Percentiles rank a stretch among this genome's conserved stretches.
Conservation (phyloP, 805 yeast species). For the Saccharomycopsis capsularis region DNA sequence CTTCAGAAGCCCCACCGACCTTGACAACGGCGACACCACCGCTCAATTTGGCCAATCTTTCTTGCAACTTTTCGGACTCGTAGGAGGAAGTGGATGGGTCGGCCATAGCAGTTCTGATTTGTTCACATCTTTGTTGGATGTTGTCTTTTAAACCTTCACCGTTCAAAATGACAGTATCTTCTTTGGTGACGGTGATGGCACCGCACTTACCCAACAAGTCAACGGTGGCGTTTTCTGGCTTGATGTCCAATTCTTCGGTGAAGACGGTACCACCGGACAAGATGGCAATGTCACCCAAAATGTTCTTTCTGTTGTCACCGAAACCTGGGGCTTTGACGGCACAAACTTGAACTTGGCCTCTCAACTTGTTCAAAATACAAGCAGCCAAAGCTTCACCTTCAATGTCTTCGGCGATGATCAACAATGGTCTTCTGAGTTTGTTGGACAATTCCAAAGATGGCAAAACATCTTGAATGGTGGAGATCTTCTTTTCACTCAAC, state of each 20-base stretch:
- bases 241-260: constrained; percentile 90
- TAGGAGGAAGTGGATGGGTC: constrained; percentile 71
- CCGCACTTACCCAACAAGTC: constrained; percentile 90
- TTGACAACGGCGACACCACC: constrained; percentile 98
- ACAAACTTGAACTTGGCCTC: constrained; percentile 97
- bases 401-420: constrained; percentile 90
- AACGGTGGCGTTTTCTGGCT: constrained; percentile 89
- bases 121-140: constrained; percentile 84
- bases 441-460: constrained; percentile 92
- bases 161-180: constrained; percentile 88
- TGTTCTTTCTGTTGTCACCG: constrained; percentile 97
- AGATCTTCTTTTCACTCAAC: constrained; percentile 86
- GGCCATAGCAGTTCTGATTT: constrained; percentile 75
- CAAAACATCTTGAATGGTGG: constrained; percentile 81
- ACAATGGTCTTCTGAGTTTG: constrained; percentile 86
- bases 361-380: constrained; percentile 90
- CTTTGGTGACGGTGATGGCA: constrained; percentile 86
- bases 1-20: constrained; percentile 96
- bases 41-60: constrained; percentile 91
- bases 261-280: constrained; percentile 82
- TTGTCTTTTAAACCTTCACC: constrained; percentile 84
- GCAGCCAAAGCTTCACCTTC: constrained; percentile 99
- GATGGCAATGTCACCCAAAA: constrained; percentile 90
- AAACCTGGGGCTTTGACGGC: constrained; percentile 99
- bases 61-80: constrained; percentile 95